Evolutionary conservation across 2,329 filamentous ascomycete genomes (phyloP), one percentile per base, ranked within the genome.

Genomic region (Claviceps africana): DNA sequence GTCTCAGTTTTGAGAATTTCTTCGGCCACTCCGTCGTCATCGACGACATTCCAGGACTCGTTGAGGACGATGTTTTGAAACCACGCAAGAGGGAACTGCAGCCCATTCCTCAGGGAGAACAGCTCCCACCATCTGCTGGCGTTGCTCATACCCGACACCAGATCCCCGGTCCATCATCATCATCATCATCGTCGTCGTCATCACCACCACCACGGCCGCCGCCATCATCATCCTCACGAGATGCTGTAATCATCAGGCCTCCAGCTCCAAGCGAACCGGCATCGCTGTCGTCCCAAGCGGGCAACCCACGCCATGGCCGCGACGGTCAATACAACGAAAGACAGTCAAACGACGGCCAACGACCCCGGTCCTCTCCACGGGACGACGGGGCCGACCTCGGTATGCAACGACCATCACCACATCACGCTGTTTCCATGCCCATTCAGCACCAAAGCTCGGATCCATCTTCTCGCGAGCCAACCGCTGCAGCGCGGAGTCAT

Each of bases 1-100:
- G 93, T 53, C 78, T 95, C 65, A 86, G 81, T 52, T 97, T 96
- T 60, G 82, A 88, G 50, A 81, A 85, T 56, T 93, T 96, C 65
- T 97, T 97, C 68, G 73, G 71, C 17, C 83, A 91, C 62, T 69
- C 76, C 31, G 82, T 93, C 31, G 79, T 95, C 50, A 79, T 78
- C 13, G 78, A 77, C 21, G 78, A 83, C 3, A 96, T 96, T 60
- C 88, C 89, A 0, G 86, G 85, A 6, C 71, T 95, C 31, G 82
- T 89, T 7, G 85, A 83, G 43, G 88, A 95, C 61, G 89, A 95
- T 63, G 57, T 82, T 22, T 77, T 78, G 1, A 70, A 64, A 52
- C 63, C 69, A 9, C 37, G 55, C 15, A 61, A 55, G 21, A 67
- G 64, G 50, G 73, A 74, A 43, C 58, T 63, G 37, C 65, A 60